A percentile compares a stretch with the other conserved stretches of the same genome.
phyloP scores from a whole-genome alignment of 1,284 basidiomycete genomes.

The Cutaneotrichosporon daszewskae region DNA sequence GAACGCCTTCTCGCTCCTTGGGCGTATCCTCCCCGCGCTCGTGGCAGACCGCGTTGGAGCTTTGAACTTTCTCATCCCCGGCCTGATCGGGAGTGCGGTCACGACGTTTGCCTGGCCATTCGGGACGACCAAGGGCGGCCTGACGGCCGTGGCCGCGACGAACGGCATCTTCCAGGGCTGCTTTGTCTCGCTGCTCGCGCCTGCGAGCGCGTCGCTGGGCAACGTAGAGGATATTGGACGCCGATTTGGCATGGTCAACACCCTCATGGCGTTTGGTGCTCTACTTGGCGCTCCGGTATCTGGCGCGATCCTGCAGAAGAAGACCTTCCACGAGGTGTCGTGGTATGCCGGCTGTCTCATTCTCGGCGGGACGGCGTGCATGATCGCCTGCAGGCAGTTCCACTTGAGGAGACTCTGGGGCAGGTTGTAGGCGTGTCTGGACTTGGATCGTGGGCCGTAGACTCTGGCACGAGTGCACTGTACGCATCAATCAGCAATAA shows the following conservation, averaged over 20 bases:
- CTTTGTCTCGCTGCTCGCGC: slow-evolving; percentile 25
- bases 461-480: too few species aligned
- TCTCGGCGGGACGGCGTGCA: slow-evolving; percentile 7
- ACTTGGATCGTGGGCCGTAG: too few species aligned
- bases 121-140: slow-evolving; percentile 11
- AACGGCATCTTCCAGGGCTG: slow-evolving; percentile 24
- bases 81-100: slow-evolving; percentile 9
- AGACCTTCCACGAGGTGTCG: slow-evolving; percentile 15
- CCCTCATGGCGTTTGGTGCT: slow-evolving; percentile 14
- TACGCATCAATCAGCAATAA: too few species aligned
- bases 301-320: slow-evolving; percentile 9
- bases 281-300: slow-evolving; percentile 17
- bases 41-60: slow-evolving; percentile 19
- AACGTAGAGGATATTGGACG: slow-evolving; percentile 23
- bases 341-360: slow-evolving; percentile 17
- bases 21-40: slow-evolving; percentile 16
- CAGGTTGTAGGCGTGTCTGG: slow-evolving; percentile 3
- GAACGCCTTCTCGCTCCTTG: slow-evolving; percentile 17
- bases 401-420: slow-evolving; percentile 4
- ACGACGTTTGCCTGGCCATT: slow-evolving; percentile 28
- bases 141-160: slow-evolving; percentile 18
- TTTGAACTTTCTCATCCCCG: slow-evolving; percentile 21
- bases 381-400: slow-evolving; percentile 6
- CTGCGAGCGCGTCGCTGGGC: slow-evolving; percentile 23
- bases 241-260: slow-evolving; percentile 22